Evolutionary conservation across 164 flowering plant genomes (phyloP).

Genomic region (Macadamia integrifolia): DNA sequence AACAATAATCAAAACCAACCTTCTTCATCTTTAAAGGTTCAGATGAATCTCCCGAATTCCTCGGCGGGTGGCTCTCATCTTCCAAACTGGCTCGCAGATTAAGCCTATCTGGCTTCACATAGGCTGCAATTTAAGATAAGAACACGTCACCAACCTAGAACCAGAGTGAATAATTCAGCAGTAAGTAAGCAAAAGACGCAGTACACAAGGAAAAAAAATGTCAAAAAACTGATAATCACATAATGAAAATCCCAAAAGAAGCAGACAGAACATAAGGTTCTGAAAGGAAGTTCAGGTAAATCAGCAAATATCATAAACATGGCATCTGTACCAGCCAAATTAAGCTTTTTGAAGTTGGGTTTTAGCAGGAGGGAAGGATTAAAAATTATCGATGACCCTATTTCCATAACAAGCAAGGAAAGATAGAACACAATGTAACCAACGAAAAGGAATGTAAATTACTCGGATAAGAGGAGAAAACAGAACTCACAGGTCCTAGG

Average conservation of each 20-base stretch:
- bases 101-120: slow-evolving; percentile 24
- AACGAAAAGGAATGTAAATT: background rate
- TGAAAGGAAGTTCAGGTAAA: background rate
- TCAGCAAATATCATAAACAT: background rate
- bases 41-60: slow-evolving; percentile 26
- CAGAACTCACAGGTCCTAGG: slow-evolving; percentile 12
- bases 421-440: background rate
- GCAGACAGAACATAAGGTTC: background rate
- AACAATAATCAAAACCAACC: slow-evolving; percentile 11
- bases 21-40: slow-evolving; percentile 25
- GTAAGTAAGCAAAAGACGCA: background rate
- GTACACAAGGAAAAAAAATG: background rate
- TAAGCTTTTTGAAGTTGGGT: background rate
- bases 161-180: background rate
- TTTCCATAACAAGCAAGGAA: background rate
- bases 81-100: slow-evolving; percentile 44
- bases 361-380: background rate
- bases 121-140: slow-evolving; percentile 20
- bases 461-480: slow-evolving; percentile 9
- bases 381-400: too few relatives aligned
- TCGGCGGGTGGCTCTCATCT: slow-evolving; percentile 24
- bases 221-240: background rate
- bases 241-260: background rate
- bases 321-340: background rate
- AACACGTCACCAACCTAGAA: background rate